Evolutionary conservation across 768 basidiomycete species (phyloP), one percentile per base, ranked within the genome.

Genomic region (Termitomyces sp.): DNA sequence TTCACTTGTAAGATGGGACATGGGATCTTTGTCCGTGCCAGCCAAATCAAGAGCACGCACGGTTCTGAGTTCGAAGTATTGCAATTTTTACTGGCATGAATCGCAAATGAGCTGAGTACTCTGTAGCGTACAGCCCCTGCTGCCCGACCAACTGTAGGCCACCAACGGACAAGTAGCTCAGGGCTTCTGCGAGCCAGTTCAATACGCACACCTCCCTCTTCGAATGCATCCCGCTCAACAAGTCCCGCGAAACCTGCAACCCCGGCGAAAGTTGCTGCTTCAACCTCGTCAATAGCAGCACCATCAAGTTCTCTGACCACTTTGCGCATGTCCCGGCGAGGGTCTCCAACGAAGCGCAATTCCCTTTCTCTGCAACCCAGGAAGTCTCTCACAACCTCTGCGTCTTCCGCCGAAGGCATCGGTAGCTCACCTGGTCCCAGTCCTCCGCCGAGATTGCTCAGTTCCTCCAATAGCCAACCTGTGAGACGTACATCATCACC

Each of bases 1-100:
- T 99, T 99, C 73, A 79, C 77, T 17, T 98, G 94, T 77, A 83
- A 82, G 68, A 77, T 80, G 51, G 78, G 79, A 36, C 78, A 92
- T 76, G 97, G 97, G 51, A 90, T 98, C 34, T 98, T 99, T 71
- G 88, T 98, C 5, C 81, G 92, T 40, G 85, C 91, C 0, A 89
- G 89, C 69, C 91, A 94, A 72, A 91, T 98, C 64, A 92, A 84
- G 70, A 69, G 82, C 4, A 73, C 87, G 31, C 76, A 82, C 67
- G 82, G 81, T 40, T 72, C 73, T 59, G 83, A 84, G 68, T 67
- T 72, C 48, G 79, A 79, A 66, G 61, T 57, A 48, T 56, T 38
- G 2, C 9, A 46, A 14, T 20, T 42, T 48, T 20, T 53, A 20
- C 37, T 32, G n/a, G 7, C 1, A 29, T 34, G 15, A 5, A 34